Evolutionary conservation across 257 asterid genomes (phyloP), one percentile per base, ranked within the genome.

Genomic region (Henckelia pumila): DNA sequence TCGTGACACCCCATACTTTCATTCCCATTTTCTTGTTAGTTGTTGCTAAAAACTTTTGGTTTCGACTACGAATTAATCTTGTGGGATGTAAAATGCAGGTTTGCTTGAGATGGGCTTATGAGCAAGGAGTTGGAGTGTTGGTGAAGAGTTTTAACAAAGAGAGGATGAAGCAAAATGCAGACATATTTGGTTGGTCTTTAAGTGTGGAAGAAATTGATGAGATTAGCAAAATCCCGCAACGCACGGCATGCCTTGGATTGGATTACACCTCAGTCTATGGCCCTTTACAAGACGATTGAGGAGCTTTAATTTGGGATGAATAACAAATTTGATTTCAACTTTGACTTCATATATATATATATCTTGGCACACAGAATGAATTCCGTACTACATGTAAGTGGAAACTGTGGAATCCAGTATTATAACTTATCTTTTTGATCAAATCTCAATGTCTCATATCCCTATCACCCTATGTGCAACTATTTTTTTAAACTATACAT

Each of bases 301-400:
- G 77, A 84, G 33, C 82, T 88, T 14, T n/a, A n/a, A n/a, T n/a
- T n/a, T 88, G 96, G 93, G 89, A 86, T 73, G 84, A n/a, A n/a
- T n/a, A 56, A 32, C 69, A 84, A 44, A 44, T 68, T 28, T 82
- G 68, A 80, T 58, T 49, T 63, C 14, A 30, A 29, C 7, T 17
- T 21, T n/a, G 25, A 19, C 23, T 55, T 55, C 7, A n/a, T n/a
- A n/a, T n/a, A n/a, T n/a, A n/a, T n/a, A 40, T 44, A 44, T 5
- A 44, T 44, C 53, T 16, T 16, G n/a, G n/a, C n/a, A n/a, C n/a
- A n/a, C n/a, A n/a, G n/a, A n/a, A n/a, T n/a, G n/a, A n/a, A n/a
- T n/a, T n/a, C n/a, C n/a, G n/a, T n/a, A n/a, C n/a, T n/a, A n/a
- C n/a, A n/a, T n/a, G n/a, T n/a, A n/a, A n/a, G n/a, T n/a, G n/a